Evolutionary conservation across 2,329 filamentous ascomycete species (phyloP), one percentile per base, ranked within the genome.

Genomic region (Epichloe festucae): DNA sequence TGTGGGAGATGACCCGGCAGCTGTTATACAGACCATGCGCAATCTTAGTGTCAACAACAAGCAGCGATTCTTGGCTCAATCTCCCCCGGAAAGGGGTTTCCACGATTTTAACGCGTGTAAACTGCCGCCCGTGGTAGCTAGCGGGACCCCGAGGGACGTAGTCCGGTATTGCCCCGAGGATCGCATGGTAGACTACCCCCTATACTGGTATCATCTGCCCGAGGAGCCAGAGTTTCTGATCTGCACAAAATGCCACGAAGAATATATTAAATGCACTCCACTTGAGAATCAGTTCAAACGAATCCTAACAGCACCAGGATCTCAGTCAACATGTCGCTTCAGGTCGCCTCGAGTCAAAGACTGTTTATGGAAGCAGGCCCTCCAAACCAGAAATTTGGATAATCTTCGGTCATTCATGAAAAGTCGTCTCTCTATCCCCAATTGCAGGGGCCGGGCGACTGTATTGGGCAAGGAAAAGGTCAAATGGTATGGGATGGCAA

Each of bases 231-330:
- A 60, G 2, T 70, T 65, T 23, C 52, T 65, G 3, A 59, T 73
- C 36, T 75, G 72, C 54, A 70, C 69, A 2, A 58, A 63, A 21
- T 75, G 72, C 54, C 67, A 71, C 36, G 61, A 63, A 5, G 66
- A 70, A 34, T 50, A 70, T 52, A 64, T 74, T 12, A 53, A 61
- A 21, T 21, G 50, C 0, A 70, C 67, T 0, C 44, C 41, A 0
- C 61, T 72, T 3, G 58, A 60, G 0, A 17, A 48, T 0, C 50
- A 60, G 0, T 73, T 74, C 38, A 51, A 56, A 31, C 54, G 57
- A 4, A 52, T 61, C 0, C 55, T 54, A 46, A 61, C 51, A 35
- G 59, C 50, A 50, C 65, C 49, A 34, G 61, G 43, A 58, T 65
- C 57, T 47, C 60, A 39, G 57, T 72, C 61, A 44, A 62, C 46